Base-by-base conservation (phyloP, 345 rosid species). In the Eucalyptus brandiana region DNA sequence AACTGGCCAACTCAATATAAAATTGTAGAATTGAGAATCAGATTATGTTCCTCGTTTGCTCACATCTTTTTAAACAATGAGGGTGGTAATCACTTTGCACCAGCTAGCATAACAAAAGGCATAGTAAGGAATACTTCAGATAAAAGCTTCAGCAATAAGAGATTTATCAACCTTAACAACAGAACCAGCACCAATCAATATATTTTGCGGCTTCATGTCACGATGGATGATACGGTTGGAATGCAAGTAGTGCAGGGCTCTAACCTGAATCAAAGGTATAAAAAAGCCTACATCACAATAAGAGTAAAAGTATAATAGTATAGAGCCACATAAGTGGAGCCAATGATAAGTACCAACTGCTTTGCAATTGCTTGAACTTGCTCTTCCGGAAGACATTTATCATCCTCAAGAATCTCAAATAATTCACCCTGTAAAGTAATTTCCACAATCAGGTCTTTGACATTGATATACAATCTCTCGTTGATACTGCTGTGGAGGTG, bases 121-220 rank as follows among this genome's bases (percentile, higher is more conserved):
- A 86, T 86, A 19, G 34, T 32, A 34, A 76, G 32, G 83, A 65
- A 17, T 48, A 19, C 56, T 72, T n/a, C 86, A 32, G 47, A 76
- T 76, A 12, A 51, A 86, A 51, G 62, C 67, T 32, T 53, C 26
- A 2, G 87, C 26, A 19, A 28, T 86, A 42, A 60, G 23, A 86
- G 54, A 50, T 54, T 23, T 28, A 47, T 89, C 91, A 90, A 97
- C 99, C 99, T 97, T 98, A 86, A 98, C 98, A 85, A 98, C 92
- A 86, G 99, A 95, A 21, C 98, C 98, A 89, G 99, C 96, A 91
- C 99, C 98, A 87, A 98, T 97, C 88, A 97, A 97, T 91, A 98
- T 98, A 94, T 98, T 98, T 87, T 98, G 99, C n/a, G 99, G 99
- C 93, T 98, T 98, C 99, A 98, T 96, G 90, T 98, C 99, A 87